Evolutionary conservation across 352 stramenopile species (phyloP).

Genomic region (Globisporangium megalacanthum): DNA sequence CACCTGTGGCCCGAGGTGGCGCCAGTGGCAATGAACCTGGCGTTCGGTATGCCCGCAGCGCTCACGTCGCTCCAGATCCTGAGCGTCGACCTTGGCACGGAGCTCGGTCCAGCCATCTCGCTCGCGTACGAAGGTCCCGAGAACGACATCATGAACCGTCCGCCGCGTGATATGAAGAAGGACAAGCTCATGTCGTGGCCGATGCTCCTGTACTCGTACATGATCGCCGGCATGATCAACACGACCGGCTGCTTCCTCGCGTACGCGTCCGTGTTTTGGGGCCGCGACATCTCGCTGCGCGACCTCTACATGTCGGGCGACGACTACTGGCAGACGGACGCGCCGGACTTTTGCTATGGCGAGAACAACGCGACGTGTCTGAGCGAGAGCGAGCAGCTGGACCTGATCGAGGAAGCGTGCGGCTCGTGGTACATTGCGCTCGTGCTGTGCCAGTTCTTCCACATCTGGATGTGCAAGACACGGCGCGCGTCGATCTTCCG

Average conservation of each 20-base stretch:
- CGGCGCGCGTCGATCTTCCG: conserved; percentile 60
- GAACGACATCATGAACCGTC: conserved; percentile 75
- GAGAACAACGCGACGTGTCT: conserved; percentile 20
- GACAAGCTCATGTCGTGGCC: conserved; percentile 77
- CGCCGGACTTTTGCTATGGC: conserved; percentile 19
- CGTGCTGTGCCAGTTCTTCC: conserved; percentile 76
- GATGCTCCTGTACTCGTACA: conserved; percentile 81
- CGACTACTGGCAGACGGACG: conserved; percentile 21
- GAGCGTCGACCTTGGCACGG: conserved; percentile 83
- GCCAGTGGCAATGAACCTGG: conserved; percentile 60
- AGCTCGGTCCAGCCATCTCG: conserved; percentile 87
- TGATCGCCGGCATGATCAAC: conserved; percentile 80
- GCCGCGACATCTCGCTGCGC: conserved; percentile 26
- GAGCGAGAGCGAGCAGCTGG: conserved; percentile 31
- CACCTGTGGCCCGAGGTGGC: conserved; percentile 81
- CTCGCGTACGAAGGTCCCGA: conserved; percentile 82
- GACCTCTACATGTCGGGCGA: conserved; percentile 35
- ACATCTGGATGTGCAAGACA: conserved; percentile 85
- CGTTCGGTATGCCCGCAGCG: conserved; percentile 72
- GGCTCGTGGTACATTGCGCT: conserved; percentile 66
- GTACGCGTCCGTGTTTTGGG: conserved; percentile 31
- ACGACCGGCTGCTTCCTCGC: conserved; percentile 34
- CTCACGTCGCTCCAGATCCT: conserved; percentile 89
- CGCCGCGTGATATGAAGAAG: conserved; percentile 55
- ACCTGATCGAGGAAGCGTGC: conserved; percentile 56